phyloP scores from a whole-genome alignment of 345 rosid species.

The Cardamine occulta region DNA sequence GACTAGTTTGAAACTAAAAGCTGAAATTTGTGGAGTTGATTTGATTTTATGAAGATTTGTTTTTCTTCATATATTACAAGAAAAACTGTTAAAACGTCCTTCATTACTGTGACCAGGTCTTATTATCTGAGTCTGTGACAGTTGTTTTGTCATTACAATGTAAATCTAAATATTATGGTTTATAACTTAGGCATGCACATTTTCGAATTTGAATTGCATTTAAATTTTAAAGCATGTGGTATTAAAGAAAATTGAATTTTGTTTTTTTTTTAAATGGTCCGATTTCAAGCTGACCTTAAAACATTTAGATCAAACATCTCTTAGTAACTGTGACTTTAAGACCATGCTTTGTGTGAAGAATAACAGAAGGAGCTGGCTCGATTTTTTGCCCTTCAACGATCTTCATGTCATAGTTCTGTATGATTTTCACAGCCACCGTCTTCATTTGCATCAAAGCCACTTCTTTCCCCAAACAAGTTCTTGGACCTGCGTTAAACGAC shows the following conservation, averaged over 20 bases:
- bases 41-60: neutral
- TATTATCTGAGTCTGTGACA: neutral
- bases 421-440: conserved; percentile 45
- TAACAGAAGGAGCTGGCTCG: conserved; percentile 43
- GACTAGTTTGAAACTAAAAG: conserved; percentile 5
- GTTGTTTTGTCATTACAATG: neutral
- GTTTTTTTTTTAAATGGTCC: neutral
- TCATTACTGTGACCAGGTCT: neutral
- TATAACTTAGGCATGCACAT: neutral
- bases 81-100: neutral
- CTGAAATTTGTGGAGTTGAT: neutral
- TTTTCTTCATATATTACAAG: neutral
- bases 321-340: conserved; percentile 46
- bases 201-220: neutral
- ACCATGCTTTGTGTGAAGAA: conserved; percentile 60
- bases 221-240: neutral
- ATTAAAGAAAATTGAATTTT: neutral
- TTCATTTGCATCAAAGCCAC: conserved; percentile 65
- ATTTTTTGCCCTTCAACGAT: conserved; percentile 48
- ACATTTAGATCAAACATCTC: conserved; percentile 34
- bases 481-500: conserved; percentile 68
- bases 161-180: neutral
- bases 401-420: conserved; percentile 48
- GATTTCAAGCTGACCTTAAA: neutral
- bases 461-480: conserved; percentile 67